Conservation (phyloP, 305 asterid species). For the Withania somnifera region DNA sequence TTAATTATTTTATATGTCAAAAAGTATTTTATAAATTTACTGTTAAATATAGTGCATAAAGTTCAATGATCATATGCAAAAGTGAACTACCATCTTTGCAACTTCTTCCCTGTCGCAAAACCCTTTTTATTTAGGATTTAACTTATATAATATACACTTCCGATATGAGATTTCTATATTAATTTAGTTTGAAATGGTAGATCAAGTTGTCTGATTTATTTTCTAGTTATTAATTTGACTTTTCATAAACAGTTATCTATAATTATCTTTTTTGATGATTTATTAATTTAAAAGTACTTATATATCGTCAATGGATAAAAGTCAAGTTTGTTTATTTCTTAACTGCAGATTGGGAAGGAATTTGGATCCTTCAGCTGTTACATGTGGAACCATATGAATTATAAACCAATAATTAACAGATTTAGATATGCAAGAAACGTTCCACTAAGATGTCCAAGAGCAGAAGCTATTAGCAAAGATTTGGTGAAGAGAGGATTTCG, state of each 20-base stretch:
- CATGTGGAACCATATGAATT: conserved; percentile 69
- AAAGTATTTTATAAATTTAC: neutral
- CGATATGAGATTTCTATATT: neutral
- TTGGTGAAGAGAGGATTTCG: conserved; percentile 66
- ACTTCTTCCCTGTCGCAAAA: too few relatives aligned
- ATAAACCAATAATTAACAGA: conserved; percentile 76
- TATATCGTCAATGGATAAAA: neutral
- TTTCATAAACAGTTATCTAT: neutral
- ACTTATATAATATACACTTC: neutral
- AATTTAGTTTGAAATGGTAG: neutral
- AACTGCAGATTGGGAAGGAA: conserved; percentile 46
- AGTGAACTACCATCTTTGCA: neutral
- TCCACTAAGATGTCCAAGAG: conserved; percentile 76
- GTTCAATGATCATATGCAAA: neutral
- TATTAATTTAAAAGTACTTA: neutral
- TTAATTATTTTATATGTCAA: neutral
- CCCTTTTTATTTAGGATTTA: too few relatives aligned
- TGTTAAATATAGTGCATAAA: neutral
- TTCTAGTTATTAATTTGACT: neutral
- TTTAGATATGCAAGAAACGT: conserved; percentile 60
- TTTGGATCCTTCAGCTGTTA: conserved; percentile 75
- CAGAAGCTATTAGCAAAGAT: conserved; percentile 85
- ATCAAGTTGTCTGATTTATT: neutral
- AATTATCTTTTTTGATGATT: neutral
- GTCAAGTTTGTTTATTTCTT: neutral